A percentile compares a stretch with the other conserved stretches of the same genome.
phyloP scores from a whole-genome alignment of 345 rosid genomes.

The Lepidium aucheri region DNA sequence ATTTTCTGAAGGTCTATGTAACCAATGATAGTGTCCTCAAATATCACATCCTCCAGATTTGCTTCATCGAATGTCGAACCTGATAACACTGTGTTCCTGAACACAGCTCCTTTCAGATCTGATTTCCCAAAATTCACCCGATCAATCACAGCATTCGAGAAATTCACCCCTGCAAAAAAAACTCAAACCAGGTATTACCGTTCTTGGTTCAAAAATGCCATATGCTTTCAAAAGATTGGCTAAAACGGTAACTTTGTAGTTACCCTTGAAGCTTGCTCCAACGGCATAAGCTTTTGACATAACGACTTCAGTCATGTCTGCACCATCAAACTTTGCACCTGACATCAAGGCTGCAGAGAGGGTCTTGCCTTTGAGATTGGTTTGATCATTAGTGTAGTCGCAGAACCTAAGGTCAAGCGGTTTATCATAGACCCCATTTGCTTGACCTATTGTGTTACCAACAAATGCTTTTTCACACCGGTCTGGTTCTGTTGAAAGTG shows the following conservation, averaged over 20 bases:
- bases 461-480: constrained; percentile 83
- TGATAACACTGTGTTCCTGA: constrained; percentile 66
- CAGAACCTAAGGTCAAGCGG: constrained; percentile 93
- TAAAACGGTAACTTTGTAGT: not conserved
- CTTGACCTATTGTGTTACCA: constrained; percentile 97
- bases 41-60: constrained; percentile 49
- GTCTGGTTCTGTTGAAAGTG: constrained; percentile 79
- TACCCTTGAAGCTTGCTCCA: constrained; percentile 95
- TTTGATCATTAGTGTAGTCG: constrained; percentile 72
- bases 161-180: constrained; percentile 55
- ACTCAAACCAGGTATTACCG: not conserved
- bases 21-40: constrained; percentile 31
- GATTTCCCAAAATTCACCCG: constrained; percentile 77
- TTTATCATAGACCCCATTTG: constrained; percentile 95
- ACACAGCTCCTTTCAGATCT: constrained; percentile 68
- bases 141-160: constrained; percentile 81
- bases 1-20: constrained; percentile 29
- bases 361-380: constrained; percentile 86
- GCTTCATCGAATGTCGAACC: constrained; percentile 79
- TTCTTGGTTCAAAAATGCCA: not conserved
- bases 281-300: constrained; percentile 98
- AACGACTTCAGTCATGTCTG: constrained; percentile 94
- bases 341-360: constrained; percentile 95
- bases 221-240: not conserved
- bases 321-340: constrained; percentile 94